Base-by-base conservation (phyloP, 345 rosid species). In the Salix udensis region DNA sequence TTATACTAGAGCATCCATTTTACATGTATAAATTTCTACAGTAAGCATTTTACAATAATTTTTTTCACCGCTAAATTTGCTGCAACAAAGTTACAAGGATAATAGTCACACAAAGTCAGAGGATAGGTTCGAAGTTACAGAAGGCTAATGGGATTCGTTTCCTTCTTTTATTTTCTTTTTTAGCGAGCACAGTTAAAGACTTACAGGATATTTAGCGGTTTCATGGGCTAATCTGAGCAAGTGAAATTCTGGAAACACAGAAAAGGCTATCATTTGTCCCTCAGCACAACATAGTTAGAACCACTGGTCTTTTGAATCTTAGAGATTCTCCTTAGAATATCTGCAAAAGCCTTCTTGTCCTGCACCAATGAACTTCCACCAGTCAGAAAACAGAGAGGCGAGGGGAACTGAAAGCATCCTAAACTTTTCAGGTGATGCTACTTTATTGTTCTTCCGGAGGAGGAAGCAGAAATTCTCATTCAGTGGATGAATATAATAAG, bases 331-430 rank as follows among this genome's bases (percentile, higher is more conserved):
- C 89, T 91, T 75, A 94, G 85, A 74, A 88, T 89, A 14, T 83
- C 92, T 0, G 97, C 97, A 61, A 92, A 94, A 6, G 92, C 98
- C 60, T 78, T 85, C 89, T 93, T 91, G 81, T 92, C 97, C 98
- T 94, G 89, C 83, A 81, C 24, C 76, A 39, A 74, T 28, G n/a
- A 50, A 8, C 23, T 72, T 67, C 52, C 4, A 19, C 23, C 50
- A 53, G 37, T 80, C 37, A 72, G 68, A 50, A n/a, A 42, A 39
- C 24, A 24, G 26, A 8, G 62, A 1, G 75, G 2, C 2, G 12
- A 50, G 15, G 11, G 50, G 13, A 53, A 14, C 13, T 7, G 1
- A 24, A 70, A 28, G 7, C 40, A 46, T 30, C 64, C 42, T 39
- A 23, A 21, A 61, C 12, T 18, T 37, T 60, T n/a, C 65, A 31